Base-by-base conservation (phyloP, 306 rosid species). In the Pueraria montana region DNA sequence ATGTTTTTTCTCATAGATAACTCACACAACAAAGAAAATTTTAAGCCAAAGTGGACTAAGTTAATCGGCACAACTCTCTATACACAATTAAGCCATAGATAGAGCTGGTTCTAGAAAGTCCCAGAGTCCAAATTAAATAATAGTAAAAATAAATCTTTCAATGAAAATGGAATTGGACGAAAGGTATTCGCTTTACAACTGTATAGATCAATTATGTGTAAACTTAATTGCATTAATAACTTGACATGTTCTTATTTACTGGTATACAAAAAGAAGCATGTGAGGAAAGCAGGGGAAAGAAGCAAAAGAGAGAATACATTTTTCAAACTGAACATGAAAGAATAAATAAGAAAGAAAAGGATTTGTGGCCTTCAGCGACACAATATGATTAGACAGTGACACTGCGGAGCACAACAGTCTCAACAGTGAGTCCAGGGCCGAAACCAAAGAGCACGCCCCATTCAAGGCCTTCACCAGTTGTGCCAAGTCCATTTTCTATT, bases 361-460 rank as follows among this genome's bases (percentile, higher is more conserved):
- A 48, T 18, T 30, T 30, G 48, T 21, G 2, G 18, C 11, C 6
- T 5, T 63, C n/a, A n/a, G n/a, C n/a, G n/a, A 11, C 38, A 30
- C 42, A 11, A n/a, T n/a, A 0, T 4, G 12, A 17, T 42, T 72
- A 83, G 45, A 56, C 13, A 27, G 46, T 36, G 3, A 83, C n/a
- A n/a, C n/a, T n/a, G 5, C 8, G 74, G 6, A 83, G 87, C 72
- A 84, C 84, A 14, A 79, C 72, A 0, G 87, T 79, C 71, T 64
- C 87, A 79, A 1, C n/a, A n/a, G 84, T 84, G 49, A 84, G 80
- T 0, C 84, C 84, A 9, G 80, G 87, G 2, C 87, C 87, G 53
- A 84, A 84, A 17, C 84, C 87, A 30, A 84, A 84, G 1, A 84
- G 23, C 4, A 84, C 87, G 36, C 80, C 87, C 87, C 87, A 84